A percentile compares a stretch with the other conserved stretches of the same genome.
Conservation (phyloP, 2,329 filamentous ascomycete genomes). For the Penicillium sp. region DNA sequence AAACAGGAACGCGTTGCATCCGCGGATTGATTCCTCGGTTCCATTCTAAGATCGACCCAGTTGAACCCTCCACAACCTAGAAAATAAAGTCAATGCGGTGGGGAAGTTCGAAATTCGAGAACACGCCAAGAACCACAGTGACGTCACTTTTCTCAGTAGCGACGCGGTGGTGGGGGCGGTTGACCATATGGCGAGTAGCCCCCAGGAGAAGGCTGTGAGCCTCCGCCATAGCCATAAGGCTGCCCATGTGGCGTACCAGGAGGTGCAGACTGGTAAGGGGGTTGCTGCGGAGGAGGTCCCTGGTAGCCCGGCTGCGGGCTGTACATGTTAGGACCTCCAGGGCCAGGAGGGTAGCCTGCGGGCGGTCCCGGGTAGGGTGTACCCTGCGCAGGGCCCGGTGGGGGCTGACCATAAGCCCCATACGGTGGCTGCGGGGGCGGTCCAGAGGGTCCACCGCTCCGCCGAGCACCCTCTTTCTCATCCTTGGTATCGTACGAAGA, state of each 20-base stretch:
- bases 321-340: not conserved
- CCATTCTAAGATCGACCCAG: not conserved
- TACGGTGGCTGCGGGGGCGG: conserved; percentile 33
- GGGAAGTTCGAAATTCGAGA: conserved; percentile 2
- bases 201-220: conserved; percentile 14
- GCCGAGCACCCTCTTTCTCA: conserved; percentile 48
- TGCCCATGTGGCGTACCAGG: conserved; percentile 14
- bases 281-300: conserved; percentile 3
- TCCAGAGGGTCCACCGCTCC: conserved; percentile 22
- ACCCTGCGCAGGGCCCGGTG: conserved; percentile 17
- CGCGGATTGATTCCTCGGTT: no score
- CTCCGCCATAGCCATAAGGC: conserved; percentile 2
- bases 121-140: conserved; percentile 3
- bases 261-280: not conserved
- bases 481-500: conserved; percentile 60
- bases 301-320: conserved; percentile 3
- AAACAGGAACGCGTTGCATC: no score
- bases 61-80: not conserved
- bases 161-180: conserved; percentile 14
- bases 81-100: not conserved
- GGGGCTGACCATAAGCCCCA: conserved; percentile 27
- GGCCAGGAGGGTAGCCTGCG: conserved; percentile 11
- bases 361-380: conserved; percentile 14
- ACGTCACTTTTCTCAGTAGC: conserved; percentile 21
- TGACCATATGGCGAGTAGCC: conserved; percentile 9